These are phyloP conservation scores for Osmozyma mogii DNA, from an alignment of 805 yeast species.

Conservation along the genomic window DNA sequence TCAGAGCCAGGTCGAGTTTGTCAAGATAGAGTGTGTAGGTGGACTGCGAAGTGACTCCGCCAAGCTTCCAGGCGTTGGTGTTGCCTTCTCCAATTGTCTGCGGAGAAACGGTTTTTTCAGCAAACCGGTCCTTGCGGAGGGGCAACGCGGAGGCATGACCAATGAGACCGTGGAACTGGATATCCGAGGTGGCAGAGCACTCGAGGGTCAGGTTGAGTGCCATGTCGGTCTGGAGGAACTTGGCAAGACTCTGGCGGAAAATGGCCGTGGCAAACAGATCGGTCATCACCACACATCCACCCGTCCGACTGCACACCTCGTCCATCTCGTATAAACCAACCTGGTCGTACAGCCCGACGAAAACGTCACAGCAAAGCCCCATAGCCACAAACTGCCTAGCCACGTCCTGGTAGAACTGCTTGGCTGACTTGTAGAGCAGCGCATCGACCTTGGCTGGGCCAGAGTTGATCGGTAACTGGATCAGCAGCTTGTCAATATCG, in stretches of 20 bases:
- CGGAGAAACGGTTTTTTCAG: slow-evolving; percentile 23
- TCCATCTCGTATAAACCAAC: slow-evolving; percentile 65
- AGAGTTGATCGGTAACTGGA: slow-evolving; percentile 23
- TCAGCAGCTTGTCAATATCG: slow-evolving; percentile 42
- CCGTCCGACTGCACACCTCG: slow-evolving; percentile 46
- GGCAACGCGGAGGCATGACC: slow-evolving; percentile 53
- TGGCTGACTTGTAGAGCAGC: slow-evolving; percentile 28
- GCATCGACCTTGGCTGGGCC: slow-evolving; percentile 21
- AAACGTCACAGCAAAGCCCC: slow-evolving; percentile 50
- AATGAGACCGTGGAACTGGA: slow-evolving; percentile 50
- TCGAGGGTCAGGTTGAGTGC: slow-evolving; percentile 58
- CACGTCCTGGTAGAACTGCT: slow-evolving; percentile 40
- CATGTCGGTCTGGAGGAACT: slow-evolving; percentile 43
- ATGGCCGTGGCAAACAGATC: slow-evolving; percentile 63
- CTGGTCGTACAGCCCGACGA: slow-evolving; percentile 64
- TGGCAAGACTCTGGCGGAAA: slow-evolving; percentile 56
- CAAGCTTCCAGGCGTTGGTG: slow-evolving; percentile 54
- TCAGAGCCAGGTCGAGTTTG: slow-evolving; percentile 26
- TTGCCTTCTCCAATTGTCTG: slow-evolving; percentile 39
- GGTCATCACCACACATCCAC: slow-evolving; percentile 55
- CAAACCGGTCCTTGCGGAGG: slow-evolving; percentile 16
- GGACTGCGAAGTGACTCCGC: slow-evolving; percentile 48
- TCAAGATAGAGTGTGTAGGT: slow-evolving; percentile 55
- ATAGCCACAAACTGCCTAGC: slow-evolving; percentile 39
- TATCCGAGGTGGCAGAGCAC: slow-evolving; percentile 41